These are phyloP conservation scores for Closterium sp. DNA, from an alignment of 139 green algal genomes.

Conservation along the genomic window DNA sequence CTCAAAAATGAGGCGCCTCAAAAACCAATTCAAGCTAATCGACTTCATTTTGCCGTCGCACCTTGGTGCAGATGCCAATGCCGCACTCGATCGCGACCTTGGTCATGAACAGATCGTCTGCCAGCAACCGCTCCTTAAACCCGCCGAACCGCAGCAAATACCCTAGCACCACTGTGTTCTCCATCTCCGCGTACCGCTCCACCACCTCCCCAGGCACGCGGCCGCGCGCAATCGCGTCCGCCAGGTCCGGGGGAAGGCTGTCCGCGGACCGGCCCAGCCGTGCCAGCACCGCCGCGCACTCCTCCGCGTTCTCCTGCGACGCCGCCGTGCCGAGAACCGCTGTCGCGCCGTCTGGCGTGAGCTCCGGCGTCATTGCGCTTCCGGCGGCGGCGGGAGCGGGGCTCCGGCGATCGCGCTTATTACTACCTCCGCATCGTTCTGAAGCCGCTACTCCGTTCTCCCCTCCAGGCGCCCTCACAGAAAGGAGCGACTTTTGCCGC, in stretches of 20 bases:
- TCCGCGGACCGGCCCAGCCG: slow-evolving; percentile 19
- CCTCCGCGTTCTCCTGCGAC: slow-evolving; percentile 9
- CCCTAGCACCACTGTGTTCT: slow-evolving; percentile 31
- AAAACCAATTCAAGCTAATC: too few relatives aligned
- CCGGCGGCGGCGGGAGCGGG: not conserved
- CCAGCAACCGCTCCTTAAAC: slow-evolving; percentile 89
- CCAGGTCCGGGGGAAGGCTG: slow-evolving; percentile 47
- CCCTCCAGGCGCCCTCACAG: too few relatives aligned
- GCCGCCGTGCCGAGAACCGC: not conserved
- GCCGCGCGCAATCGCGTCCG: slow-evolving; percentile 28
- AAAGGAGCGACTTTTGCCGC: too few relatives aligned
- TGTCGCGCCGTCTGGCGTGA: not conserved
- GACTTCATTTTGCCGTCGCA: not conserved
- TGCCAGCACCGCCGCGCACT: slow-evolving; percentile 25
- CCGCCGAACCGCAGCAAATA: slow-evolving; percentile 62
- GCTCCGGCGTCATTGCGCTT: not conserved
- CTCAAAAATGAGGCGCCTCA: too few relatives aligned
- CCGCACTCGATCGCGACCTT: slow-evolving; percentile 84
- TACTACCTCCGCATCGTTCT: too few relatives aligned
- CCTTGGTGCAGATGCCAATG: slow-evolving; percentile 92
- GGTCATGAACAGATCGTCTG: slow-evolving; percentile 84
- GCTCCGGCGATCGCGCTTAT: not conserved
- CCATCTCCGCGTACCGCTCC: slow-evolving; percentile 31
- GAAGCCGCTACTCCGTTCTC: too few relatives aligned
- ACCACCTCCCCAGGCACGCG: slow-evolving; percentile 39